Percentiles rank a stretch among this genome's conserved stretches.
Conservation (phyloP, 495 filamentous ascomycete genomes). For the Annulohypoxylon moriforme region DNA sequence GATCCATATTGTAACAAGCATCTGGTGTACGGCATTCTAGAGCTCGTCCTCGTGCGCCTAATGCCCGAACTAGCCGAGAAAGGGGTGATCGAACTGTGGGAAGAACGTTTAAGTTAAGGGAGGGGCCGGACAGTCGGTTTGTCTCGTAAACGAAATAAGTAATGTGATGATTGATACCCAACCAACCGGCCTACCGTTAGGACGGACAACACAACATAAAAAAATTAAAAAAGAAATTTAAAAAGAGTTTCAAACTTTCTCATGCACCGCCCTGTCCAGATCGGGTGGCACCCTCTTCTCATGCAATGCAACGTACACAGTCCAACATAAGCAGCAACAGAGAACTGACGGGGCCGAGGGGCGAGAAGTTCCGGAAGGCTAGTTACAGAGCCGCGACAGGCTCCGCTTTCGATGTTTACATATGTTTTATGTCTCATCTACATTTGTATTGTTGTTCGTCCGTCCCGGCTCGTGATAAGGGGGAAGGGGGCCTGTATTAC, state of each 20-base stretch:
- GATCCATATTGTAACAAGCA: slow-evolving; percentile 93
- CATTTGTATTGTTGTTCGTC: not conserved
- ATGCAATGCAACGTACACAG: slow-evolving; percentile 43
- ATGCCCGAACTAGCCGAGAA: slow-evolving; percentile 86
- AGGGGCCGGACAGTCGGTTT: slow-evolving; percentile 27
- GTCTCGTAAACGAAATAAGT: slow-evolving; percentile 43
- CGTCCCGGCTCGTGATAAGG: slow-evolving; percentile 28
- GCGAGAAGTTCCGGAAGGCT: slow-evolving; percentile 37
- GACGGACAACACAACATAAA: slow-evolving; percentile 8
- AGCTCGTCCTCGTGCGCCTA: slow-evolving; percentile 79
- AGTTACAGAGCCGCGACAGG: slow-evolving; percentile 35
- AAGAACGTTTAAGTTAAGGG: slow-evolving; percentile 69
- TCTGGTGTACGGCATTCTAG: slow-evolving; percentile 79
- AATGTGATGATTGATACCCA: slow-evolving; percentile 47
- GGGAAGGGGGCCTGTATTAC: slow-evolving; percentile 9
- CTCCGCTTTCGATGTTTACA: slow-evolving; percentile 26
- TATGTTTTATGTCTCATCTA: not conserved
- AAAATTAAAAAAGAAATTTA: slow-evolving; percentile 16
- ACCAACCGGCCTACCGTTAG: slow-evolving; percentile 33
- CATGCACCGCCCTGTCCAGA: slow-evolving; percentile 44
- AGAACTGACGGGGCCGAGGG: slow-evolving; percentile 29
- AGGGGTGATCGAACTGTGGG: slow-evolving; percentile 77
- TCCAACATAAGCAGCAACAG: slow-evolving; percentile 36
- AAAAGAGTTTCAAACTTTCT: slow-evolving; percentile 38
- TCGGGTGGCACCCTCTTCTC: slow-evolving; percentile 28